phyloP scores from a whole-genome alignment of 2,329 filamentous ascomycete genomes.

The Microascus cirrosus region DNA sequence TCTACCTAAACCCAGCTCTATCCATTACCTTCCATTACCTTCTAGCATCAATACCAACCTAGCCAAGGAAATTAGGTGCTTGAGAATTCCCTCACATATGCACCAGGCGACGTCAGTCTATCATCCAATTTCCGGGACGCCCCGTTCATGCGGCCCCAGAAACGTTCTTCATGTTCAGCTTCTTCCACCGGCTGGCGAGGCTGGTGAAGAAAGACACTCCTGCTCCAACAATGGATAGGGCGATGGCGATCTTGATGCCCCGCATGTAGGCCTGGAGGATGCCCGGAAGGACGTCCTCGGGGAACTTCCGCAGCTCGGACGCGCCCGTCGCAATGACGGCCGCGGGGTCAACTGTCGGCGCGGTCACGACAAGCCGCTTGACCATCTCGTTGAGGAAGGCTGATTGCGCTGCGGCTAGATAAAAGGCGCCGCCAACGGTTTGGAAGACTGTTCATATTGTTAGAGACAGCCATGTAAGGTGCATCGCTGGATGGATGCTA shows the following conservation, averaged over 20 bases:
- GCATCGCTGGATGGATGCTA: too few species aligned
- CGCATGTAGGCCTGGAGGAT: slow-evolving; percentile 53
- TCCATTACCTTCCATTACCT: not conserved
- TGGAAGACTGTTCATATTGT: slow-evolving; percentile 26
- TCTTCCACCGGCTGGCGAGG: slow-evolving; percentile 24
- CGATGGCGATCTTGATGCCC: slow-evolving; percentile 52
- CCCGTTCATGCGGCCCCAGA: not conserved
- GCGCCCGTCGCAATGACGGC: slow-evolving; percentile 30
- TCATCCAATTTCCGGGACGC: not conserved
- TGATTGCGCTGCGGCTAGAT: slow-evolving; percentile 35
- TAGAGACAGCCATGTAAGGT: not conserved
- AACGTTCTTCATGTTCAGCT: slow-evolving; percentile 13
- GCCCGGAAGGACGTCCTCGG: slow-evolving; percentile 30
- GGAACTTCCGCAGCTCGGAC: slow-evolving; percentile 46
- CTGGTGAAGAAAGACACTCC: slow-evolving; percentile 24
- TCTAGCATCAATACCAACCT: not conserved
- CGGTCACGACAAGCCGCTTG: slow-evolving; percentile 17
- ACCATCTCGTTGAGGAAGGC: slow-evolving; percentile 34
- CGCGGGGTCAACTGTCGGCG: slow-evolving; percentile 22
- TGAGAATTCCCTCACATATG: too few species aligned
- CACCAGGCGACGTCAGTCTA: not conserved
- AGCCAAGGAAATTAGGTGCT: too few species aligned
- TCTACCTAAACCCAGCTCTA: not conserved
- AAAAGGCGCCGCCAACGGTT: slow-evolving; percentile 37
- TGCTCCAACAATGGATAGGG: slow-evolving; percentile 39